Evolutionary conservation across 768 basidiomycete species (phyloP).

Genomic region (Trichaptum fuscoviolaceum): DNA sequence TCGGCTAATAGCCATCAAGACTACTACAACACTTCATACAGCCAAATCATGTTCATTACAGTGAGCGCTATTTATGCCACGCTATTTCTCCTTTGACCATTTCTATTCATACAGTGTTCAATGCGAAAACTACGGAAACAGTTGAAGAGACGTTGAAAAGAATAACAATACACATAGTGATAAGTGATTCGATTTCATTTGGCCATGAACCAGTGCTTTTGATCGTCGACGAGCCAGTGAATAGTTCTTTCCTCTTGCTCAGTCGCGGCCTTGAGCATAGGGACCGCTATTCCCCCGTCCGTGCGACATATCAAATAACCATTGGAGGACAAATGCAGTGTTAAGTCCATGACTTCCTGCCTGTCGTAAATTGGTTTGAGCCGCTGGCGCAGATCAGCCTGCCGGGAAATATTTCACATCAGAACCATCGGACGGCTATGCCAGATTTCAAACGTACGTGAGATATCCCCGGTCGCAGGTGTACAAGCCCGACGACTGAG

Average conservation of each 20-base stretch:
- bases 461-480: conserved; percentile 69
- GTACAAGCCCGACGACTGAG: conserved; percentile 59
- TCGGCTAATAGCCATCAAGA: neutral
- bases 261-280: conserved; percentile 36
- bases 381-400: conserved; percentile 71
- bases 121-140: neutral
- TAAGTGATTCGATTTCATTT: neutral
- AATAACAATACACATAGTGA: neutral
- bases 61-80: neutral
- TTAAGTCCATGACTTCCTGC: conserved; percentile 63
- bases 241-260: conserved; percentile 45
- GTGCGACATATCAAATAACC: conserved; percentile 28
- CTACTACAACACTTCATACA: too few species aligned
- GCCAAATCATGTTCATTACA: too few species aligned
- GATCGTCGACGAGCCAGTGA: conserved; percentile 49
- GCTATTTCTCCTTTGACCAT: neutral
- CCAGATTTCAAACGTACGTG: conserved; percentile 42
- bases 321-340: conserved; percentile 49
- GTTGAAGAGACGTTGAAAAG: neutral
- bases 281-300: conserved; percentile 2
- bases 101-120: neutral
- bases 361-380: conserved; percentile 69
- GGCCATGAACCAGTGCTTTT: conserved; percentile 49
- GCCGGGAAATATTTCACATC: conserved; percentile 9
- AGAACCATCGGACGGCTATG: neutral